Evolutionary conservation across 2,329 filamentous ascomycete species (phyloP), one percentile per base, ranked within the genome.

Genomic region (Amylocarpus encephaloides): DNA sequence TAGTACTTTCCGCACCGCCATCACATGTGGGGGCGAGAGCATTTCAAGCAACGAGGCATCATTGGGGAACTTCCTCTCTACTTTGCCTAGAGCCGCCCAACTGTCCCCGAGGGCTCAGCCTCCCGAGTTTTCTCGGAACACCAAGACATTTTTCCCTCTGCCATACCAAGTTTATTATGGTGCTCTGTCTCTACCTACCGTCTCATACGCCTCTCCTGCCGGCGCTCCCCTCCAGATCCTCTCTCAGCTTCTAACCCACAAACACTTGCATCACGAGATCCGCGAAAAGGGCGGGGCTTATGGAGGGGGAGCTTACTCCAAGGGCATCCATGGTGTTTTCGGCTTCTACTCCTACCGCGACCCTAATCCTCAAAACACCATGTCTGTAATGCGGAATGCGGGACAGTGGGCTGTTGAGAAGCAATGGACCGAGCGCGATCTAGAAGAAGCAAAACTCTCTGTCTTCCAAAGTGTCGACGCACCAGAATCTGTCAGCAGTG

Each of bases 121-220:
- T 35, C 63, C 48, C 13, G 60, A 52, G 46, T 66, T 73, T 18
- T 58, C 71, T 29, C 70, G 71, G 55, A 75, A 82, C 55, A 73
- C 75, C 57, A 93, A 90, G 67, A 85, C 89, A 0, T 94, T 97
- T 70, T 97, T 95, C 70, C 86, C 92, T 19, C 76, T 98, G 15
- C 93, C 93, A 0, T 98, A 95, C 70, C 93, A 98, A 70, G 93
- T 98, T 32, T 96, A 95, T 66, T 97, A 97, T 66, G 89, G 92
- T 6, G 86, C 85, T 13, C 76, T 93, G 40, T 85, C 89, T 15
- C 71, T 95, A 12, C 83, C 87, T 6, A 95, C 92, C 0, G 85
- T 86, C 0, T 87, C 91, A 0, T 98, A 96, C 68, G 84, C 82
- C 3, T 80, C 87, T 39, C 68, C 82, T 0, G 78, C 86, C 46